A percentile compares a stretch with the other conserved stretches of the same genome.
phyloP scores from a whole-genome alignment of 2,329 filamentous ascomycete genomes.

The Pseudocercospora pini-densiflorae region DNA sequence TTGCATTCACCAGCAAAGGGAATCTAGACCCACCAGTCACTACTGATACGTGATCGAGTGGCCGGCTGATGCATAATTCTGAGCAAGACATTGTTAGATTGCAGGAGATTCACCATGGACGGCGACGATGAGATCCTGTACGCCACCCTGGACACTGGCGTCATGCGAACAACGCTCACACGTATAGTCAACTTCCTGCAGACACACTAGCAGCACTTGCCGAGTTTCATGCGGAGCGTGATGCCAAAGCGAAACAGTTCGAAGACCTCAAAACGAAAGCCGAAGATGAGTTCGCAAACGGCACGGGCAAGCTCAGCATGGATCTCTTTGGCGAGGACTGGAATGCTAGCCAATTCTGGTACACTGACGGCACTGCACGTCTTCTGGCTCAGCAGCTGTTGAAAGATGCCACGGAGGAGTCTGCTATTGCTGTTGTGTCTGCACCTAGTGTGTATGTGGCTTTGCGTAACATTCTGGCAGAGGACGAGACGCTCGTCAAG shows the following conservation, averaged over 20 bases:
- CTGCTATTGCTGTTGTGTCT: conserved; percentile 70
- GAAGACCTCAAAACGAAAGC: conserved; percentile 67
- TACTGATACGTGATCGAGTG: background rate
- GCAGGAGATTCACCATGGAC: conserved; percentile 22
- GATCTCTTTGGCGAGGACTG: conserved; percentile 78
- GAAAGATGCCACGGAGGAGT: conserved; percentile 58
- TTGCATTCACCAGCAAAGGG: background rate
- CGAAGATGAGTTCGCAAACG: conserved; percentile 55
- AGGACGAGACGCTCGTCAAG: conserved; percentile 38
- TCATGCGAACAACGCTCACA: conserved; percentile 25
- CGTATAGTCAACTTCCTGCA: conserved; percentile 64
- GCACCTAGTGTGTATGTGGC: conserved; percentile 79
- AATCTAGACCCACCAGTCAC: background rate
- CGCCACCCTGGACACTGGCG: conserved; percentile 15
- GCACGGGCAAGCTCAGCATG: conserved; percentile 58
- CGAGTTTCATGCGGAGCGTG: conserved; percentile 75
- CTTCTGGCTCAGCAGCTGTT: conserved; percentile 69
- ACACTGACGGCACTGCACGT: conserved; percentile 70
- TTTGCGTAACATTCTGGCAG: conserved; percentile 65
- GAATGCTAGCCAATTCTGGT: conserved; percentile 80
- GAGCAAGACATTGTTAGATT: conserved; percentile 15
- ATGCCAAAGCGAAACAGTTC: conserved; percentile 68
- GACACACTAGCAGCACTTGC: conserved; percentile 70
- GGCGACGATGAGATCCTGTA: conserved; percentile 32
- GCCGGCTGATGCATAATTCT: conserved; percentile 14